A percentile compares a stretch with the other conserved stretches of the same genome.
Evolutionary conservation across 306 rosid species (phyloP).

Genomic region (Alnus rubra): DNA sequence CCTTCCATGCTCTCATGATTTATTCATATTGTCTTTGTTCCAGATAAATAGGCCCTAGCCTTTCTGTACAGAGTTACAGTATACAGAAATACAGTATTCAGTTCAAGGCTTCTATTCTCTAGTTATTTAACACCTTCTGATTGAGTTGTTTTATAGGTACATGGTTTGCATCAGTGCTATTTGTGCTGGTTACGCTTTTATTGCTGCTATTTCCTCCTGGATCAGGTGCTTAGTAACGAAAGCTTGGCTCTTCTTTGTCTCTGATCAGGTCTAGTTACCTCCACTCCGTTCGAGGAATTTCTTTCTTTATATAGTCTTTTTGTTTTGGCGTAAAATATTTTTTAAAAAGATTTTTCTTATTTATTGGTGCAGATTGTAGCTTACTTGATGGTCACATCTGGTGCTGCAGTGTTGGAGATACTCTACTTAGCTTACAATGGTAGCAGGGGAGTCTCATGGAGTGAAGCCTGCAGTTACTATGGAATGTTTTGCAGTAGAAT

Average conservation of each 20-base stretch:
- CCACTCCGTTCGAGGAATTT: not conserved
- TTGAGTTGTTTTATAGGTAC: slow-evolving; percentile 51
- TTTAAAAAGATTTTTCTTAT: too few species aligned
- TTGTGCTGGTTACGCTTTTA: slow-evolving; percentile 60
- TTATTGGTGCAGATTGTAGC: slow-evolving; percentile 54
- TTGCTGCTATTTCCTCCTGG: slow-evolving; percentile 62
- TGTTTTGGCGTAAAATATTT: too few species aligned
- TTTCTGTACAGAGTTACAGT: too few species aligned
- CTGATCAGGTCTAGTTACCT: slow-evolving; percentile 72
- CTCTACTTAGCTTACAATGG: slow-evolving; percentile 64
- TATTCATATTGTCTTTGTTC: slow-evolving; percentile 1
- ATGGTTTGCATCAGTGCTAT: slow-evolving; percentile 69
- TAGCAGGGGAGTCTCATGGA: slow-evolving; percentile 77
- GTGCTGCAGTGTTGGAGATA: slow-evolving; percentile 64
- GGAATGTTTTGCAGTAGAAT: slow-evolving; percentile 73
- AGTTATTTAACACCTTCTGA: too few species aligned
- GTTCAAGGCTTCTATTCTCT: too few species aligned
- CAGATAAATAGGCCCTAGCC: not conserved
- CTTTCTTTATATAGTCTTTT: not conserved
- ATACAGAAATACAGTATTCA: too few species aligned
- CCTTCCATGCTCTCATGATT: not conserved
- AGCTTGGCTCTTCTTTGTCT: slow-evolving; percentile 80
- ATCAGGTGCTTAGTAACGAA: slow-evolving; percentile 42
- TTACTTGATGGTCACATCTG: slow-evolving; percentile 68
- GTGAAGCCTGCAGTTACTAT: slow-evolving; percentile 74